Evolutionary conservation across 306 rosid genomes (phyloP), one percentile per base, ranked within the genome.

Genomic region (Quercus cerris): DNA sequence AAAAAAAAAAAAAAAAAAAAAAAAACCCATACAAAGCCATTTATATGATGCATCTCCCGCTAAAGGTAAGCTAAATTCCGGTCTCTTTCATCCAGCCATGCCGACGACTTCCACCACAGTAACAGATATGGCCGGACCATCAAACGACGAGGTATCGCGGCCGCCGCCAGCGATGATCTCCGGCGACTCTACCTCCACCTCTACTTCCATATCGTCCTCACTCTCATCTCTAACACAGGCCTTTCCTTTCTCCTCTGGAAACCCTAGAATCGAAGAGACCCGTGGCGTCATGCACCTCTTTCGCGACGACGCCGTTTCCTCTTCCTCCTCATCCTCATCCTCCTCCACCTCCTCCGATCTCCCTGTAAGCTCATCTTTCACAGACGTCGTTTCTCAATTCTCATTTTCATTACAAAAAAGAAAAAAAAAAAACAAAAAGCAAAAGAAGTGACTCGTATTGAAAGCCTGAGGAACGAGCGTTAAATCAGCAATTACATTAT

Each of bases 181-280:
- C 8, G 81, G 83, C 44, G 91, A 88, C 6, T 79, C 85, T 5
- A 74, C 86, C 0, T 80, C 85, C 8, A 74, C 86, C 0, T 80
- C 81, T 1, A 88, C 86, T 0, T 86, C 83, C 1, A 89, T 84
- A 0, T 84, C 97, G 1, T 87, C 89, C 46, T 86, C 94, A 5
- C 81, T 90, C 23, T 78, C 95, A 6, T 67, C 78, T 75, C 35
- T 81, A 71, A 86, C 92, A 17, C 91, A 90, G 74, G 87, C 88
- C 46, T 88, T 88, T 73, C 94, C 86, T 56, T 95, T 95, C 96
- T 95, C 97, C 63, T 95, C 98, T 14, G 99, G 99, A 85, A 95
- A 95, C 94, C 98, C 98, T 87, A 95, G 97, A 89, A 90, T 95
- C 73, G 99, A 95, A 56, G 99, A 95, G 81, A 89, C 92, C 44